Base-by-base conservation (phyloP, 768 basidiomycete genomes). In the Antrodiella citrinella region DNA sequence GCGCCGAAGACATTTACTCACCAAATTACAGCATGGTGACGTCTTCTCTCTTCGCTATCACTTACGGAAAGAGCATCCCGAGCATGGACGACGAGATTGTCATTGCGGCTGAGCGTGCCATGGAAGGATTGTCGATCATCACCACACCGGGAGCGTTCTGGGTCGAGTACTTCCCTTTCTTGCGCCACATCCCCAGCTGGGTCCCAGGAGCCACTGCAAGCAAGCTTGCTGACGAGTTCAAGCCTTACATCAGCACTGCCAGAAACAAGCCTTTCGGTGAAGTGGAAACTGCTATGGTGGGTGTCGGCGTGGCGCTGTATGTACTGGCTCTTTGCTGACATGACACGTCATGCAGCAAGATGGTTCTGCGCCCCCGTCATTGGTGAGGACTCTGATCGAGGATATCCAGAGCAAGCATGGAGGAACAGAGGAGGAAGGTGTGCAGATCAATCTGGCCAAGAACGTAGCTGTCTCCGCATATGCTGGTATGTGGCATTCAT, bases 101-200 rank as follows among this genome's bases (percentile, higher is more conserved):
- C 12, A 15, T 4, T 11, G n/a, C 44, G 4, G 42, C 43, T 11
- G 23, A 30, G 19, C n/a, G 4, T 4, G 41, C 49, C 3, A 26
- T 44, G 5, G 30, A 39, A 48, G 47, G 26, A 4, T 13, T 48
- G 13, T 5, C 4, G 4, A n/a, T 24, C 4, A 41, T 12, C 12
- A 11, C 25, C 1, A 51, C 30, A 23, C 38, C 46, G 4, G 54
- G 54, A 4, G 39, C 54, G 13, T 51, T 44, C 26, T 41, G 51
- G 3, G 49, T 52, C 11, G 51, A 52, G n/a, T 48, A 35, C 40
- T 38, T 52, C 5, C 51, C 51, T 9, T 20, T 40, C 24, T 26
- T 50, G 42, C 44, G 22, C 24, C 24, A 50, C 19, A 24, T 50
- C 18, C 49, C 49, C 22, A 39, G 15, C 15, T 50, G 49, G 49